phyloP scores from a whole-genome alignment of 805 yeast genomes.

The Phaffomyces opuntiae region DNA sequence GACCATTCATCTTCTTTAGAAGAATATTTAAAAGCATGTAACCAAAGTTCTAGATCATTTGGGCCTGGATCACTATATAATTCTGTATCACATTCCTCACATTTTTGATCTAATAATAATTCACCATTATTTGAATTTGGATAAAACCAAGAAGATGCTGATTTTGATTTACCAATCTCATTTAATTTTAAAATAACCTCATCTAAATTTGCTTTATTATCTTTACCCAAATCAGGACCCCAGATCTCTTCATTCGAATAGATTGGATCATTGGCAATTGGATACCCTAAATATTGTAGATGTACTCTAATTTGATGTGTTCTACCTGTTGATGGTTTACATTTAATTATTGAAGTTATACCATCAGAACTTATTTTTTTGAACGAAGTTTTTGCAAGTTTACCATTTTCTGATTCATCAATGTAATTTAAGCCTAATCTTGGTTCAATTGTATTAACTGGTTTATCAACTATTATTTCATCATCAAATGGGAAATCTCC shows the following conservation, averaged over 20 bases:
- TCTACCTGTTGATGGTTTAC: conserved; percentile 86
- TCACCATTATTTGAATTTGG: conserved; percentile 53
- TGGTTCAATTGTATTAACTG: conserved; percentile 67
- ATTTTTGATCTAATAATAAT: conserved; percentile 45
- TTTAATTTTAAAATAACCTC: conserved; percentile 45
- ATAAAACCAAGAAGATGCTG: conserved; percentile 64
- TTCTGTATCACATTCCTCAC: conserved; percentile 62
- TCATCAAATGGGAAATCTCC: conserved; percentile 72
- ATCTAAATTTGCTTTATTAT: conserved; percentile 38
- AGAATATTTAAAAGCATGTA: conserved; percentile 82
- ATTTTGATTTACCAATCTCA: conserved; percentile 60
- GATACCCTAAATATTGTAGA: conserved; percentile 79
- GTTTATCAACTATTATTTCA: conserved; percentile 53
- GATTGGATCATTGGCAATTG: conserved; percentile 89
- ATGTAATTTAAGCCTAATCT: conserved; percentile 54
- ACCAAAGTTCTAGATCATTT: conserved; percentile 80
- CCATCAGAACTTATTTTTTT: conserved; percentile 19
- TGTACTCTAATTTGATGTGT: conserved; percentile 96
- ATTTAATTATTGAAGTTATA: conserved; percentile 61
- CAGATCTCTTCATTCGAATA: conserved; percentile 74
- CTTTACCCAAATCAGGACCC: conserved; percentile 69
- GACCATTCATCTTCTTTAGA: conserved; percentile 33
- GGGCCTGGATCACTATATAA: conserved; percentile 85
- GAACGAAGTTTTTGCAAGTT: conserved; percentile 71
- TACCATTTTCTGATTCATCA: conserved; percentile 30